These are phyloP conservation scores for Fusarium coffeatum DNA, from an alignment of 2,329 filamentous ascomycete species.

Conservation along the genomic window DNA sequence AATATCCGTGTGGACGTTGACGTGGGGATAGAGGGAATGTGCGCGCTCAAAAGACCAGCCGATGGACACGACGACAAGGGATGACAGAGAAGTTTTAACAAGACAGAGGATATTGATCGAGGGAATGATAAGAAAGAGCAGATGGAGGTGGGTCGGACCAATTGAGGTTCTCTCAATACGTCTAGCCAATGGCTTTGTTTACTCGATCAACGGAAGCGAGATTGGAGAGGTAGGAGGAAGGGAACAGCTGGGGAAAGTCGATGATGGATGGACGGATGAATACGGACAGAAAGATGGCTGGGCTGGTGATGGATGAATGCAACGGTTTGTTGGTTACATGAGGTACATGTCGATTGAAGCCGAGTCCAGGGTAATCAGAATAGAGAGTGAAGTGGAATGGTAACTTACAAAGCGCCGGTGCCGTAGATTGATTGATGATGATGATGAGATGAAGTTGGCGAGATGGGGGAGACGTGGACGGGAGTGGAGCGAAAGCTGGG, in stretches of 20 bases:
- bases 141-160: conserved; percentile 40
- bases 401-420: conserved; percentile 41
- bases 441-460: conserved; percentile 40
- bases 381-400: neutral
- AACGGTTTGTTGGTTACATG: conserved; percentile 18
- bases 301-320: neutral
- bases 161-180: conserved; percentile 47
- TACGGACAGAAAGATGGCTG: conserved; percentile 2
- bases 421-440: conserved; percentile 25
- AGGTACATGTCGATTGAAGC: neutral
- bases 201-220: conserved; percentile 41
- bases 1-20: conserved; percentile 20
- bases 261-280: conserved; percentile 17
- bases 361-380: conserved; percentile 33
- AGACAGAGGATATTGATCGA: conserved; percentile 10
- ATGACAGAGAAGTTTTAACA: conserved; percentile 17
- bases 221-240: neutral
- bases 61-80: conserved; percentile 12
- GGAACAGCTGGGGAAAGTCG: conserved; percentile 6
- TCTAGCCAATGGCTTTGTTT: conserved; percentile 55
- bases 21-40: conserved; percentile 27
- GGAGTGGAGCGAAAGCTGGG: conserved; percentile 40
- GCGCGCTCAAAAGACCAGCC: conserved; percentile 27
- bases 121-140: conserved; percentile 6
- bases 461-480: conserved; percentile 40